Conservation (phyloP, 2,329 filamentous ascomycete genomes). For the Ophiostoma triangulosporum region DNA sequence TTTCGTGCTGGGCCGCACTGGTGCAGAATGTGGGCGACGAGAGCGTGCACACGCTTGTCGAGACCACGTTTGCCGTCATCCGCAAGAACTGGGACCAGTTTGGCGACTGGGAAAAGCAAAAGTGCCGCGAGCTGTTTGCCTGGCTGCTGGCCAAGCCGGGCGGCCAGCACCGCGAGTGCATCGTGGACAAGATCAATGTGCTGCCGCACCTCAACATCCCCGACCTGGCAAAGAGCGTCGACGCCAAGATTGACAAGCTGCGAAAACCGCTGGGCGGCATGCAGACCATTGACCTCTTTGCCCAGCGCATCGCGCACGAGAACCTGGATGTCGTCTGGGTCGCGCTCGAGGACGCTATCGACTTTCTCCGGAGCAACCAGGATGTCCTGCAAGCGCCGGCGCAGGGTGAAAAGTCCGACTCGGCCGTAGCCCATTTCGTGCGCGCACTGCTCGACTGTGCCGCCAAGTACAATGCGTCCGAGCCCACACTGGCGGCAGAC, state of each 20-base stretch:
- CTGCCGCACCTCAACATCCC: slow-evolving; percentile 69
- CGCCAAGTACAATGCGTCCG: slow-evolving; percentile 60
- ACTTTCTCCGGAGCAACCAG: slow-evolving; percentile 61
- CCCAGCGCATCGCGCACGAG: slow-evolving; percentile 64
- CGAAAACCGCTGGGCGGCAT: slow-evolving; percentile 52
- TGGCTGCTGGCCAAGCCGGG: slow-evolving; percentile 40
- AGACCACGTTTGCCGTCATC: slow-evolving; percentile 82
- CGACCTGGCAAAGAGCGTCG: slow-evolving; percentile 49
- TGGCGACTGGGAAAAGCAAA: slow-evolving; percentile 42
- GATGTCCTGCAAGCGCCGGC: slow-evolving; percentile 66
- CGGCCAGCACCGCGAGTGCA: slow-evolving; percentile 35
- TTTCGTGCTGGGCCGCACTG: slow-evolving; percentile 73
- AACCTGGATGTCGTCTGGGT: slow-evolving; percentile 75
- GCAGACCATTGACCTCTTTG: slow-evolving; percentile 57
- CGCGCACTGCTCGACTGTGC: slow-evolving; percentile 75
- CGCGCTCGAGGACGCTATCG: slow-evolving; percentile 62
- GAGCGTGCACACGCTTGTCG: slow-evolving; percentile 56
- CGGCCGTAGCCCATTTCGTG: slow-evolving; percentile 55
- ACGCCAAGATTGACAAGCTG: slow-evolving; percentile 49
- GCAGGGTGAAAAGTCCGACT: slow-evolving; percentile 71
- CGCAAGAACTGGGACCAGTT: slow-evolving; percentile 66
- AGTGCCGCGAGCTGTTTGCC: slow-evolving; percentile 49
- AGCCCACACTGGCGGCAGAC: slow-evolving; percentile 53
- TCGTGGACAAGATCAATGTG: slow-evolving; percentile 56
- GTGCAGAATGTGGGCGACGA: slow-evolving; percentile 61